Evolutionary conservation across 2,329 filamentous ascomycete genomes (phyloP).

Genomic region (Zarea fungicola): DNA sequence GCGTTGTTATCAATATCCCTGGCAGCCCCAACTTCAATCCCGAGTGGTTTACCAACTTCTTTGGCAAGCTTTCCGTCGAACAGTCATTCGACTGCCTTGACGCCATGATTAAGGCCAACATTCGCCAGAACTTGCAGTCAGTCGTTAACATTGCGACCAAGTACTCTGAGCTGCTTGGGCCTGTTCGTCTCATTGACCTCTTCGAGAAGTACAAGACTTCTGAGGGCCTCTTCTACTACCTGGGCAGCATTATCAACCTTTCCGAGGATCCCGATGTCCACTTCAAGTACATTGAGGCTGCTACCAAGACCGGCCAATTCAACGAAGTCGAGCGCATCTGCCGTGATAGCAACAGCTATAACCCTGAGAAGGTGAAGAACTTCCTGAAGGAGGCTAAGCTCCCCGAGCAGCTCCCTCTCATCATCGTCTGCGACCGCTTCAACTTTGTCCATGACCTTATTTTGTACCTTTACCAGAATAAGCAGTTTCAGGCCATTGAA

Average conservation of each 20-base stretch:
- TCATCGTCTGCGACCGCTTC: constrained; percentile 98
- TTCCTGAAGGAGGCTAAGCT: constrained; percentile 96
- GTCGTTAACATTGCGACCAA: constrained; percentile 96
- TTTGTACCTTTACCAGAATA: constrained; percentile 95
- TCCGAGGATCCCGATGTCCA: constrained; percentile 93
- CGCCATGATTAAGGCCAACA: constrained; percentile 94
- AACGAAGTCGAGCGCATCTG: constrained; percentile 97
- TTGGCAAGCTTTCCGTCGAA: constrained; percentile 90
- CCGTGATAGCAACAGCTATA: constrained; percentile 84
- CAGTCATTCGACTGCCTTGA: constrained; percentile 91
- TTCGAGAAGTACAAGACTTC: constrained; percentile 97
- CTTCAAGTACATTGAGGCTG: constrained; percentile 99
- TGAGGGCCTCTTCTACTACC: constrained; percentile 96
- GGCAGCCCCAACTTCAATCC: constrained; percentile 76
- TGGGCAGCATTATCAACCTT: constrained; percentile 95
- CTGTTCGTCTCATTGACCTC: constrained; percentile 83
- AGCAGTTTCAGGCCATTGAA: constrained; percentile 98
- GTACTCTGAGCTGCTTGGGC: constrained; percentile 89
- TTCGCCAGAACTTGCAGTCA: constrained; percentile 91
- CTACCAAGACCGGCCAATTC: constrained; percentile 87
- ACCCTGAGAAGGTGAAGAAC: constrained; percentile 96
- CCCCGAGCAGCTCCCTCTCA: constrained; percentile 87
- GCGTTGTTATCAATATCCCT: constrained; percentile 77
- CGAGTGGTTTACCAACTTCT: constrained; percentile 90
- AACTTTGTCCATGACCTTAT: constrained; percentile 98